These are phyloP conservation scores for Amorphotheca resinae DNA, from an alignment of 495 filamentous ascomycete species.

Conservation along the genomic window DNA sequence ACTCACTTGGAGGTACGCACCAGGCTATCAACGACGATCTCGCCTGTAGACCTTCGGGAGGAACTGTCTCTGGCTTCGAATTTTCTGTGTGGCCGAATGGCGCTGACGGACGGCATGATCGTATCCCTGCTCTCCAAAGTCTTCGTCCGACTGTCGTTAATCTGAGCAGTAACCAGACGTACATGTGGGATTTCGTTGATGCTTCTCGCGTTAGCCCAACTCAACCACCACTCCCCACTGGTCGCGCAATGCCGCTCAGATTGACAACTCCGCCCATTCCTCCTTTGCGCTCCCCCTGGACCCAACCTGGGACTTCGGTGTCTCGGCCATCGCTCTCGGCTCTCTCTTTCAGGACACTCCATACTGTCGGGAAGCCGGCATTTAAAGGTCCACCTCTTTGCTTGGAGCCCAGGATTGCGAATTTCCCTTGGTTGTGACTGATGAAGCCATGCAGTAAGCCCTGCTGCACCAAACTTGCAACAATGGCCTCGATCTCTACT, in stretches of 20 bases:
- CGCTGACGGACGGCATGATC: no score
- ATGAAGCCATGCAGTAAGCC: constrained; percentile 81
- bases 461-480: constrained; percentile 67
- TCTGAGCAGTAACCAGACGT: no score
- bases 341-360: constrained; percentile 17
- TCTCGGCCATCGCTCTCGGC: constrained; percentile 19
- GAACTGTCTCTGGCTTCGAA: no score
- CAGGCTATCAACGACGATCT: no score
- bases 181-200: no score
- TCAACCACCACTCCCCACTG: constrained; percentile 19
- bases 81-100: no score
- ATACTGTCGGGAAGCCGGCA: constrained; percentile 23
- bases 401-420: constrained; percentile 74
- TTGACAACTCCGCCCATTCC: constrained; percentile 20
- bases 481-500: constrained; percentile 62
- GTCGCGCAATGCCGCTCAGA: constrained; percentile 19
- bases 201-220: no score
- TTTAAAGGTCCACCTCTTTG: constrained; percentile 43
- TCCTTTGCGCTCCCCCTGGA: constrained; percentile 23
- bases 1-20: no score
- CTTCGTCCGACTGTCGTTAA: no score
- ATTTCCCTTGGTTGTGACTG: constrained; percentile 58
- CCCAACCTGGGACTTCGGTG: constrained; percentile 44
- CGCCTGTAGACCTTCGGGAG: no score
- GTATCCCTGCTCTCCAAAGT: no score